phyloP scores from a whole-genome alignment of 2,329 filamentous ascomycete species.

The Fusarium tuaranense region DNA sequence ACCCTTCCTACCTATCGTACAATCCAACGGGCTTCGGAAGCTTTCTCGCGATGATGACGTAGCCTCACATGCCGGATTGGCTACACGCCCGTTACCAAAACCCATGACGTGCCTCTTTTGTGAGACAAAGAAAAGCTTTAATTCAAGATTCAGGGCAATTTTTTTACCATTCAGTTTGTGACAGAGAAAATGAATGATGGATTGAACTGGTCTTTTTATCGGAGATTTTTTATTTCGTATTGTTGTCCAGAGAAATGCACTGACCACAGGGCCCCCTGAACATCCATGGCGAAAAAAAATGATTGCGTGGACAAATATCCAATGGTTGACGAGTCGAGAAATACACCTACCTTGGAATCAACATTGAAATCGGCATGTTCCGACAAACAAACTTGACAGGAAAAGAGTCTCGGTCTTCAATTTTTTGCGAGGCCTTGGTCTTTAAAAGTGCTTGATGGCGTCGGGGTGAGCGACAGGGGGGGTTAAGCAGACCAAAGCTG shows the following conservation, averaged over 20 bases:
- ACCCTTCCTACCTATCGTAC: neutral
- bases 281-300: neutral
- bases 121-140: neutral
- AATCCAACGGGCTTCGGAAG: conserved; percentile 8
- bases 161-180: neutral
- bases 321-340: neutral
- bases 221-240: neutral
- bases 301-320: neutral
- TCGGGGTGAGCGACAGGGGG: conserved; percentile 3
- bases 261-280: conserved; percentile 1
- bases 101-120: conserved; percentile 32
- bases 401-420: neutral
- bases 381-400: neutral
- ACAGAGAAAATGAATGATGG: neutral
- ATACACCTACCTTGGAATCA: neutral
- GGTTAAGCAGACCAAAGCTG: neutral
- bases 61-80: conserved; percentile 44
- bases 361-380: neutral
- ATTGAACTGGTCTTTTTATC: neutral
- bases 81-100: conserved; percentile 20
- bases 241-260: neutral
- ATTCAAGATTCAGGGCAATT: conserved; percentile 23
- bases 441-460: neutral
- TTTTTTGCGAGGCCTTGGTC: neutral
- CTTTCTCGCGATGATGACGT: conserved; percentile 40